Evolutionary conservation across 768 basidiomycete genomes (phyloP).

Genomic region (Termitomyces sp.): DNA sequence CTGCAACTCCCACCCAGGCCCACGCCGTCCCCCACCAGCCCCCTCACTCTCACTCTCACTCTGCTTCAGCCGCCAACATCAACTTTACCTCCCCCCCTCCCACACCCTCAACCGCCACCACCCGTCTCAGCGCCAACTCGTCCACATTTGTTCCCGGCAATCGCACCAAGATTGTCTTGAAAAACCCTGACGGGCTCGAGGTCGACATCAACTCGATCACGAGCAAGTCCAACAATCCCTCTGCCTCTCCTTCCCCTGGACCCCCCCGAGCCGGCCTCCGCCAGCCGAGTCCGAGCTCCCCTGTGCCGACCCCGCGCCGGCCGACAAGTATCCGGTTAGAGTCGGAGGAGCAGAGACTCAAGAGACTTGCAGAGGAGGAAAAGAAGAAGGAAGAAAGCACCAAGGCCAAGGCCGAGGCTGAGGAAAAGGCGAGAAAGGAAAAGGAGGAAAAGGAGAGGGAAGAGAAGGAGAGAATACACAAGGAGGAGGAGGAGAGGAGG

Average conservation of each 20-base stretch:
- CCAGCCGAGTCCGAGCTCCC: constrained; percentile 25
- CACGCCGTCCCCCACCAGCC: constrained; percentile 58
- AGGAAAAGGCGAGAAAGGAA: constrained; percentile 37
- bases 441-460: constrained; percentile 42
- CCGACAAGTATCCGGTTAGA: constrained; percentile 58
- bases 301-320: constrained; percentile 28
- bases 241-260: constrained; percentile 33
- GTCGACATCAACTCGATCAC: constrained; percentile 55
- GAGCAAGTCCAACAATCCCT: constrained; percentile 36
- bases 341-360: constrained; percentile 43
- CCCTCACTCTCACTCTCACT: constrained; percentile 40
- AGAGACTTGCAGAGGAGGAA: constrained; percentile 44
- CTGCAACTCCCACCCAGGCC: constrained; percentile 65
- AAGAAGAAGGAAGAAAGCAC: constrained; percentile 34
- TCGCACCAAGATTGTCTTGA: constrained; percentile 50
- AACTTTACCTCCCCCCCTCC: constrained; percentile 60
- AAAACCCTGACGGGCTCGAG: constrained; percentile 62
- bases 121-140: constrained; percentile 60
- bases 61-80: constrained; percentile 41
- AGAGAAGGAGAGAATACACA: constrained; percentile 35
- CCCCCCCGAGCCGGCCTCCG: constrained; percentile 25
- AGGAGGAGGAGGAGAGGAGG: constrained; percentile 30
- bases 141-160: constrained; percentile 60
- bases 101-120: constrained; percentile 55
- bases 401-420: constrained; percentile 38